Evolutionary conservation across 192 early-diverging fungal species (phyloP).

Genomic region (Powellomyces hirtus): DNA sequence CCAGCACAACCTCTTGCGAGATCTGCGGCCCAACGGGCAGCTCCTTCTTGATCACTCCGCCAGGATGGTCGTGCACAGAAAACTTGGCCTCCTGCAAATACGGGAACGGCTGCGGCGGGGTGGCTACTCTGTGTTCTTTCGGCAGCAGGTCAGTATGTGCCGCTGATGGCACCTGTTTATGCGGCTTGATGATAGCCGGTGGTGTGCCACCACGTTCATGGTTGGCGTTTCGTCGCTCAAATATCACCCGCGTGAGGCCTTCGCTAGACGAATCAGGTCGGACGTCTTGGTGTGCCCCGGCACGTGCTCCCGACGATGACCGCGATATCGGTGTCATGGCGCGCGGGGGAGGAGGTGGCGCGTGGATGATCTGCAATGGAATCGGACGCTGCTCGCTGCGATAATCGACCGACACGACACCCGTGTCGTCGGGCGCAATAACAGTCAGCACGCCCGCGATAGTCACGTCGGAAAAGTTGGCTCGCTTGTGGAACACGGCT

Average conservation of each 20-base stretch:
- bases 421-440: not conserved
- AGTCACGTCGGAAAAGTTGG: not conserved
- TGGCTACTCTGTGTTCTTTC: not conserved
- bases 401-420: not conserved
- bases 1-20: constrained; percentile 8
- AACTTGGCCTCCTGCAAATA: not conserved
- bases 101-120: not conserved
- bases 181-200: not conserved
- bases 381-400: not conserved
- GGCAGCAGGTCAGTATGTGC: no score
- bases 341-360: no score
- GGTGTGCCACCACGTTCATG: not conserved
- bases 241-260: constrained; percentile 2
- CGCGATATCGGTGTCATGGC: no score
- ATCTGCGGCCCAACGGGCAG: not conserved
- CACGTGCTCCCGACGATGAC: not conserved
- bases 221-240: not conserved
- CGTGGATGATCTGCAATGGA: not conserved
- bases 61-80: no score
- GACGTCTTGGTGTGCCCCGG: not conserved
- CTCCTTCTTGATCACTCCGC: not conserved
- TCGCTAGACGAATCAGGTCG: not conserved
- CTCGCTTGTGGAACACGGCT: not conserved
- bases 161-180: no score
- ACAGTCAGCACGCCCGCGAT: not conserved